Percentiles rank a stretch among this genome's conserved stretches.
phyloP scores from a whole-genome alignment of 257 asterid genomes.

The Solanum rostratum region DNA sequence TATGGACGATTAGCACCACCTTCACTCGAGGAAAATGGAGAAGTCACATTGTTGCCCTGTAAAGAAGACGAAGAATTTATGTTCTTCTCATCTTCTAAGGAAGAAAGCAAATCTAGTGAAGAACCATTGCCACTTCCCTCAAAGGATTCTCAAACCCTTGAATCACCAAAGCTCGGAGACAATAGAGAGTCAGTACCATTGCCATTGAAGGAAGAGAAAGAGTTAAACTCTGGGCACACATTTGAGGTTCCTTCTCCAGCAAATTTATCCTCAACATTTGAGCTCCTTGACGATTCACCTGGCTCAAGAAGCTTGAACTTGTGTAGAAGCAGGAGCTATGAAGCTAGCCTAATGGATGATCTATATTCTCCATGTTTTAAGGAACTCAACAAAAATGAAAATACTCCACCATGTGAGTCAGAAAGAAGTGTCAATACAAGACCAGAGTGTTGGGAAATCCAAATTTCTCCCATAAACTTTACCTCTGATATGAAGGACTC shows the following conservation, averaged over 20 bases:
- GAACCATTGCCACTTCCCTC: neutral
- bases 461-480: conserved; percentile 27
- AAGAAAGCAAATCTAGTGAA: conserved; percentile 9
- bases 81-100: conserved; percentile 11
- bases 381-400: conserved; percentile 28
- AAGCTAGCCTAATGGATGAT: conserved; percentile 31
- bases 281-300: conserved; percentile 18
- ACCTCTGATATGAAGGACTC: conserved; percentile 14
- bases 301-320: conserved; percentile 21
- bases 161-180: conserved; percentile 11
- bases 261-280: conserved; percentile 28
- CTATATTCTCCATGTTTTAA: conserved; percentile 32
- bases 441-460: conserved; percentile 27
- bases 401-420: conserved; percentile 29
- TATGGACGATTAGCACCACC: conserved; percentile 7
- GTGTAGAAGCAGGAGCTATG: conserved; percentile 70
- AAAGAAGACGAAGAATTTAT: conserved; percentile 18
- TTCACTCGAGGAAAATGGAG: conserved; percentile 19
- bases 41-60: neutral
- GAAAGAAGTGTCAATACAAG: conserved; percentile 27
- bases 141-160: conserved; percentile 19
- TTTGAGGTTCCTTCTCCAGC: conserved; percentile 22
- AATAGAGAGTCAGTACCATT: conserved; percentile 11
- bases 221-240: conserved; percentile 21
- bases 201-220: conserved; percentile 28